These are phyloP conservation scores for Trichoderma sp. DNA, from an alignment of 2,329 filamentous ascomycete genomes.

Conservation along the genomic window DNA sequence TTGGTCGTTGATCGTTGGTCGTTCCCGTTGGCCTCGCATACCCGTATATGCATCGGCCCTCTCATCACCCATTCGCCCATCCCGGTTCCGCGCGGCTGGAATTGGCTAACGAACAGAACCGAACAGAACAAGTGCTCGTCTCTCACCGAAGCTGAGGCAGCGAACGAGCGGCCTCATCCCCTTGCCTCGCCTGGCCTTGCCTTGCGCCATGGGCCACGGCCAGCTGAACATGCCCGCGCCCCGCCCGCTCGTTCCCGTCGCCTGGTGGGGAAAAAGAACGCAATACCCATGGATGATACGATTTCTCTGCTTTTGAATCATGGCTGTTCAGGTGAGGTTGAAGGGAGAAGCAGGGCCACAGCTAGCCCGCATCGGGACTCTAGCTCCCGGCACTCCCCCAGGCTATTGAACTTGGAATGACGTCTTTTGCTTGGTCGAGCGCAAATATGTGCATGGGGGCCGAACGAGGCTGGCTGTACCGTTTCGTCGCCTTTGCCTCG, in stretches of 20 bases:
- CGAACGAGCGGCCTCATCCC: neutral
- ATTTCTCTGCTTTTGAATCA: neutral
- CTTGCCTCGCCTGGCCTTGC: neutral
- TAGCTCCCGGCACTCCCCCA: neutral
- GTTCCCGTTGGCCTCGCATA: neutral
- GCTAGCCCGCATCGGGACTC: neutral
- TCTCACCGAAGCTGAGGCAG: conserved; percentile 6
- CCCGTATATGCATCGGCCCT: neutral
- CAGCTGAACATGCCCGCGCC: conserved; percentile 3
- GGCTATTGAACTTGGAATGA: neutral
- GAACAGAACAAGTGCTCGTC: neutral
- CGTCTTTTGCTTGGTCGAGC: neutral
- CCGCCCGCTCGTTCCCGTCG: neutral
- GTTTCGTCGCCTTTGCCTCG: neutral
- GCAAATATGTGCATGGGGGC: neutral
- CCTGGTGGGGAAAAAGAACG: neutral
- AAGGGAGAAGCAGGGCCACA: neutral
- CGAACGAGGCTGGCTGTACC: conserved; percentile 6
- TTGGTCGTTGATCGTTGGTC: neutral
- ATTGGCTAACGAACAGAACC: neutral
- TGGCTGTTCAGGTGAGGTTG: conserved; percentile 3
- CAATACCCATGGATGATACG: neutral
- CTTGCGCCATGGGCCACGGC: neutral
- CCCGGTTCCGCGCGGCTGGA: neutral
- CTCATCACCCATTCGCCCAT: neutral